phyloP scores from a whole-genome alignment of 108 stramenopile species.

The Skeletonema grethae region DNA sequence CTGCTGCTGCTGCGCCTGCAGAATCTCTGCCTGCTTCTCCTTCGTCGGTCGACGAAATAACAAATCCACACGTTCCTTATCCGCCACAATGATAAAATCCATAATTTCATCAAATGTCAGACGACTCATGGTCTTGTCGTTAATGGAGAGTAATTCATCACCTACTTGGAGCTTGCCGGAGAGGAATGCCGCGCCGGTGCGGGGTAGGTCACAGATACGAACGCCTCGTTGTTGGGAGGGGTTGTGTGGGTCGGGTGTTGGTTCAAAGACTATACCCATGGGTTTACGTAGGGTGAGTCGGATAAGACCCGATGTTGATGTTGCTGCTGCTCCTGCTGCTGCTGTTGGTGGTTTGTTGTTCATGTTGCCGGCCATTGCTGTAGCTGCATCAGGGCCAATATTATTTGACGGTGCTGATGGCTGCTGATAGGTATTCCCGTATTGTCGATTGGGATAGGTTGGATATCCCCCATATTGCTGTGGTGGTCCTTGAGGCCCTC shows the following conservation, averaged over 20 bases:
- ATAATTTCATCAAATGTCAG: slow-evolving; percentile 89
- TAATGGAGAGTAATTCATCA: slow-evolving; percentile 83
- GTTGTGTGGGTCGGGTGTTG: slow-evolving; percentile 83
- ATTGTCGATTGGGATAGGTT: not conserved
- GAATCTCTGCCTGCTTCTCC: slow-evolving; percentile 30
- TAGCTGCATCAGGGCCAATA: not conserved
- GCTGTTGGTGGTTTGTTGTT: not conserved
- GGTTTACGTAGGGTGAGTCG: slow-evolving; percentile 82
- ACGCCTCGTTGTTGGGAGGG: slow-evolving; percentile 67
- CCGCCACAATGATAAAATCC: slow-evolving; percentile 90
- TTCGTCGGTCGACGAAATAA: slow-evolving; percentile 81
- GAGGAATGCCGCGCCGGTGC: slow-evolving; percentile 84
- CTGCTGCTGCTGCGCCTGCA: not conserved
- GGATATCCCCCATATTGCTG: slow-evolving; percentile 1
- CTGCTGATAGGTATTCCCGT: not conserved
- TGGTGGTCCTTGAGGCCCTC: not conserved
- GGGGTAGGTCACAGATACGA: slow-evolving; percentile 84
- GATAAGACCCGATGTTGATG: slow-evolving; percentile 51
- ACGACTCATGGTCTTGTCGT: slow-evolving; percentile 85
- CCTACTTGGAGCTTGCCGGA: slow-evolving; percentile 79
- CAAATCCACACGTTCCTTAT: slow-evolving; percentile 79
- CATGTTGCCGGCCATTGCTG: not conserved
- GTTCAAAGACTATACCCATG: slow-evolving; percentile 91
- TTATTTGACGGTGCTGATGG: not conserved
- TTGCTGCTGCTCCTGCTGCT: not conserved